phyloP scores from a whole-genome alignment of 2,329 filamentous ascomycete genomes.

The Aspergillus melleus region DNA sequence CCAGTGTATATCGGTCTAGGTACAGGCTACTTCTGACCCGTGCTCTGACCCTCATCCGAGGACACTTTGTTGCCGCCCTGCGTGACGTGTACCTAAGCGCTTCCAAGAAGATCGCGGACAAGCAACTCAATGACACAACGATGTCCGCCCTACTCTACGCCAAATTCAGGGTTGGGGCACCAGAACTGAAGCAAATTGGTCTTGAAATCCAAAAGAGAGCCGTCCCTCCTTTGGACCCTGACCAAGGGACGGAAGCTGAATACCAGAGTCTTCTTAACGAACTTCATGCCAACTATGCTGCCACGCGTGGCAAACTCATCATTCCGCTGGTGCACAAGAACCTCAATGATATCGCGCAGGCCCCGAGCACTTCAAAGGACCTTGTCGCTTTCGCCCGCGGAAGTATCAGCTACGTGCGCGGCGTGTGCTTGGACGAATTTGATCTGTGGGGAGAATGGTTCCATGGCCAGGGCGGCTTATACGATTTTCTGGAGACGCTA shows the following conservation, averaged over 20 bases:
- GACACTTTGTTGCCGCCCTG: slow-evolving; percentile 64
- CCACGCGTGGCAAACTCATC: slow-evolving; percentile 59
- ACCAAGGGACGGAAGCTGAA: slow-evolving; percentile 60
- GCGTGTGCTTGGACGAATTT: slow-evolving; percentile 66
- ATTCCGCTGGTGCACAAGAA: slow-evolving; percentile 65
- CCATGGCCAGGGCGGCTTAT: slow-evolving; percentile 60
- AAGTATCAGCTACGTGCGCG: slow-evolving; percentile 65
- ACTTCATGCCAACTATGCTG: slow-evolving; percentile 63
- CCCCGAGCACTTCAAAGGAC: slow-evolving; percentile 62
- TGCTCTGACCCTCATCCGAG: slow-evolving; percentile 65
- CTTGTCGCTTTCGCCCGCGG: slow-evolving; percentile 65
- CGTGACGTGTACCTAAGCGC: slow-evolving; percentile 64
- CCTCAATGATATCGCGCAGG: slow-evolving; percentile 54
- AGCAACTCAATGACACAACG: slow-evolving; percentile 69
- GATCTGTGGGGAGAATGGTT: slow-evolving; percentile 69
- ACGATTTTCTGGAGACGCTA: slow-evolving; percentile 66
- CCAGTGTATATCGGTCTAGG: slow-evolving; percentile 80
- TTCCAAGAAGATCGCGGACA: slow-evolving; percentile 62
- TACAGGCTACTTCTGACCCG: slow-evolving; percentile 79
- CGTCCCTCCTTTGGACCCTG: slow-evolving; percentile 59
- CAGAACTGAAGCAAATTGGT: slow-evolving; percentile 65
- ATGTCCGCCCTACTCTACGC: slow-evolving; percentile 71
- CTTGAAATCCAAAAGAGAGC: slow-evolving; percentile 68
- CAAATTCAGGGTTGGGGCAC: slow-evolving; percentile 67
- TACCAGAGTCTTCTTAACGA: slow-evolving; percentile 67